phyloP scores from a whole-genome alignment of 768 basidiomycete species.

The Asterophora parasitica region DNA sequence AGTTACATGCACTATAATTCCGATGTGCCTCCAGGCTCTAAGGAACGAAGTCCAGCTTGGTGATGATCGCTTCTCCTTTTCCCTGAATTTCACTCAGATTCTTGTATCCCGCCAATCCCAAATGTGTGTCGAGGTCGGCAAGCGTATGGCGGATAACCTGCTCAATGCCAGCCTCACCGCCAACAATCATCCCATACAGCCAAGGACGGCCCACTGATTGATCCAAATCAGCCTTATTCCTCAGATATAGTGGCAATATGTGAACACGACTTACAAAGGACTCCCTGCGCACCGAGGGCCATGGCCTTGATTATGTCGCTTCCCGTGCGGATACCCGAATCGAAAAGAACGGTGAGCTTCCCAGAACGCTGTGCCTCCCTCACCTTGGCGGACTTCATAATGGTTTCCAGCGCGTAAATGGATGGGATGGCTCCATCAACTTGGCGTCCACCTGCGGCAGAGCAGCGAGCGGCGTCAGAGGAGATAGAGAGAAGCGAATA shows the following conservation, averaged over 20 bases:
- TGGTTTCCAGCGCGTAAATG: conserved; percentile 62
- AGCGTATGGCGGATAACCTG: conserved; percentile 65
- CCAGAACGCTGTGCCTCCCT: conserved; percentile 53
- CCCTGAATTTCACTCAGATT: conserved; percentile 59
- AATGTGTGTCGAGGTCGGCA: conserved; percentile 61
- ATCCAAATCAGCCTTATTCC: neutral
- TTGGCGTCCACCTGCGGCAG: conserved; percentile 56
- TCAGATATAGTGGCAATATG: neutral
- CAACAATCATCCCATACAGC: conserved; percentile 68
- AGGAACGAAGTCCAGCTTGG: conserved; percentile 33
- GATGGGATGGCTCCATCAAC: conserved; percentile 77
- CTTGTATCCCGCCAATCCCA: conserved; percentile 59
- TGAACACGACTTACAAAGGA: conserved; percentile 50
- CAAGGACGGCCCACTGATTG: conserved; percentile 64
- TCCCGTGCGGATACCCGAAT: conserved; percentile 80
- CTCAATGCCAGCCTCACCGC: conserved; percentile 70
- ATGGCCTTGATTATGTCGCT: conserved; percentile 82
- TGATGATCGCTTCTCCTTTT: conserved; percentile 47
- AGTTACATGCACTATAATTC: neutral
- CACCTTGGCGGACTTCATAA: conserved; percentile 59
- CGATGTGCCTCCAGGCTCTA: neutral
- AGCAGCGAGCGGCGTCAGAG: neutral
- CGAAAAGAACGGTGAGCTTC: conserved; percentile 65
- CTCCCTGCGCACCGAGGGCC: conserved; percentile 80
- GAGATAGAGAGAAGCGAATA: too few species aligned